A percentile compares a stretch with the other conserved stretches of the same genome.
Conservation (phyloP, 2,329 filamentous ascomycete species). For the Arthroderma uncinatum region DNA sequence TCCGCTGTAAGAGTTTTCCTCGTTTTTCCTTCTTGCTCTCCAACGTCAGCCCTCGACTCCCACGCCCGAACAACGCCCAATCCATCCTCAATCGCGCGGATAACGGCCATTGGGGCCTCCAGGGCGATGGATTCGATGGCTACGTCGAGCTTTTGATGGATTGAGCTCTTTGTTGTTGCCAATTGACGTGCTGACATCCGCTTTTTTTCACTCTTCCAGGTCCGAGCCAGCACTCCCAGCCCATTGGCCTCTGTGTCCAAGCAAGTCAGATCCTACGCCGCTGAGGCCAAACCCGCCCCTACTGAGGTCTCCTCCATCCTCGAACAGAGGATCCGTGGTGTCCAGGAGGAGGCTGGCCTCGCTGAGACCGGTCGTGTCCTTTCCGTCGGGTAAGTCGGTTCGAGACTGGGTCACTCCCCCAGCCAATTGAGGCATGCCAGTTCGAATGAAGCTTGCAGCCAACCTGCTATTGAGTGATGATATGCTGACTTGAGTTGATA, state of each 20-base stretch:
- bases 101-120: neutral
- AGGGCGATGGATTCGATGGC: conserved; percentile 15
- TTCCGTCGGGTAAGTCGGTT: conserved; percentile 70
- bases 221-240: conserved; percentile 74
- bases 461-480: neutral
- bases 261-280: conserved; percentile 76
- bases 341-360: conserved; percentile 90
- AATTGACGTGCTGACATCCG: neutral
- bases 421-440: neutral
- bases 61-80: neutral
- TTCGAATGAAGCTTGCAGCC: neutral
- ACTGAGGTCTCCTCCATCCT: conserved; percentile 99
- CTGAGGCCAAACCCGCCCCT: conserved; percentile 86
- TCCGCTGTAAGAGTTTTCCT: conserved; percentile 70
- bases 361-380: conserved; percentile 98
- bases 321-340: conserved; percentile 97
- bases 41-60: conserved; percentile 3
- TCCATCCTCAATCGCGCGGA: conserved; percentile 2
- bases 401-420: neutral
- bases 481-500: conserved; percentile 32
- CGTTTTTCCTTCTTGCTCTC: conserved; percentile 25
- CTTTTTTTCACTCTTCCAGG: conserved; percentile 41
- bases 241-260: conserved; percentile 58
- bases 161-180: neutral
- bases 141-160: neutral